A percentile compares a stretch with the other conserved stretches of the same genome.
phyloP scores from a whole-genome alignment of 2,329 filamentous ascomycete species.

The Fusarium nurragi region DNA sequence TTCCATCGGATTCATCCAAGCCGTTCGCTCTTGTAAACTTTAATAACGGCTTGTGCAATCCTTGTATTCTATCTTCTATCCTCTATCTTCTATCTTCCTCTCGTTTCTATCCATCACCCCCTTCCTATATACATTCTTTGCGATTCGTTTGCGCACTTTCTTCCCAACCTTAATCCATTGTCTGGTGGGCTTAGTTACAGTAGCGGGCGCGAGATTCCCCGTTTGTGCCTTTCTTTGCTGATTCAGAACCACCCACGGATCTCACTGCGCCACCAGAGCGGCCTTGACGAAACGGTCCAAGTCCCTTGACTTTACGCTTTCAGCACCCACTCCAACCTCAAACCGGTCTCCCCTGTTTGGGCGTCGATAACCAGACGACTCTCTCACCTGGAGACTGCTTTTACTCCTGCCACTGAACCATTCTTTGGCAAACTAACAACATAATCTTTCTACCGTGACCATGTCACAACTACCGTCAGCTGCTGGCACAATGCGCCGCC shows the following conservation, averaged over 20 bases:
- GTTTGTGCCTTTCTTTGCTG: slow-evolving; percentile 22
- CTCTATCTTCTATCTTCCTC: not conserved
- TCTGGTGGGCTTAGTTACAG: slow-evolving; percentile 24
- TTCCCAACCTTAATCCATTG: slow-evolving; percentile 11
- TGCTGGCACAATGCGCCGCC: slow-evolving; percentile 54
- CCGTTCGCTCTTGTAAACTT: slow-evolving; percentile 14
- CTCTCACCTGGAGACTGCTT: slow-evolving; percentile 2
- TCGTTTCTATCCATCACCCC: not conserved
- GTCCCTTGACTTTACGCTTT: slow-evolving; percentile 22
- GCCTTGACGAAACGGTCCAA: slow-evolving; percentile 13
- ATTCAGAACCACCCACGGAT: slow-evolving; percentile 32
- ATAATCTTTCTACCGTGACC: not conserved
- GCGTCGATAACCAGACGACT: slow-evolving; percentile 8
- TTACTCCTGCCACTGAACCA: slow-evolving; percentile 4
- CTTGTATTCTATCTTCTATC: not conserved
- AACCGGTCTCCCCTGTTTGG: slow-evolving; percentile 15
- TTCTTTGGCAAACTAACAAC: not conserved
- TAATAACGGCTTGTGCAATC: slow-evolving; percentile 20
- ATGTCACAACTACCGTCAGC: slow-evolving; percentile 36
- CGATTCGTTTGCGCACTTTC: slow-evolving; percentile 20
- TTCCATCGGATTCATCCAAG: slow-evolving; percentile 6
- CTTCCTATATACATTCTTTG: slow-evolving; percentile 5
- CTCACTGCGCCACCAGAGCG: slow-evolving; percentile 34
- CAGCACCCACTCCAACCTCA: slow-evolving; percentile 8
- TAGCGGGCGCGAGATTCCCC: slow-evolving; percentile 20